Percentiles rank a stretch among this genome's conserved stretches.
phyloP scores from a whole-genome alignment of 2,329 filamentous ascomycete species.

The Fusarium coffeatum region DNA sequence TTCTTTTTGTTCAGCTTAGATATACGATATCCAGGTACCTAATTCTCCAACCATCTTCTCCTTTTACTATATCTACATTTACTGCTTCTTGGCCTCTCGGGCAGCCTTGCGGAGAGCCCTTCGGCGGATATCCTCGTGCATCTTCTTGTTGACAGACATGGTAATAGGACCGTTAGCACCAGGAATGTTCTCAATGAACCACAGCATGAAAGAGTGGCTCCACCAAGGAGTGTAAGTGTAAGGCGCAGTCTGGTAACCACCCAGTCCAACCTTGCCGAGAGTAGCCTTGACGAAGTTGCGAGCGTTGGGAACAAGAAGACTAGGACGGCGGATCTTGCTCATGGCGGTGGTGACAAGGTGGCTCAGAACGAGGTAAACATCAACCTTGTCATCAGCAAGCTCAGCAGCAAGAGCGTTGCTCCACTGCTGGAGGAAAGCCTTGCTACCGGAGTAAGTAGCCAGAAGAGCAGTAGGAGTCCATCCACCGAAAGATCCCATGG shows the following conservation, averaged over 20 bases:
- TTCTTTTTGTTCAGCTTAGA: not conserved
- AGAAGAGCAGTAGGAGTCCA: constrained; percentile 91
- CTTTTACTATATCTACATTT: constrained; percentile 39
- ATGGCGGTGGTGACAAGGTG: constrained; percentile 96
- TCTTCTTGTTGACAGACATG: constrained; percentile 67
- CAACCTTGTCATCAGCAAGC: constrained; percentile 81
- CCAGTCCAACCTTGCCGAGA: constrained; percentile 83
- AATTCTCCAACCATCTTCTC: not conserved
- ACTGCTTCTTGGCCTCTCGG: constrained; percentile 79
- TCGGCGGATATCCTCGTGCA: constrained; percentile 86
- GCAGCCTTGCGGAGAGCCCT: constrained; percentile 86
- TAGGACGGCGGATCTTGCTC: constrained; percentile 91
- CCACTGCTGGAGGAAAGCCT: constrained; percentile 98
- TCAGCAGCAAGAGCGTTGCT: constrained; percentile 87
- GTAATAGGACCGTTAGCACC: constrained; percentile 62
- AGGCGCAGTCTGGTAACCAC: constrained; percentile 80
- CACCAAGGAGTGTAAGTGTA: constrained; percentile 93
- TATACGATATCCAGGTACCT: not conserved
- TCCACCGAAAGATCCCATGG: constrained; percentile 97
- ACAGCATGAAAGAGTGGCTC: constrained; percentile 90
- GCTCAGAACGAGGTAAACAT: constrained; percentile 90
- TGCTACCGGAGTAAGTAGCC: constrained; percentile 96
- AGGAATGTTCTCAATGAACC: constrained; percentile 73
- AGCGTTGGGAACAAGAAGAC: constrained; percentile 81
- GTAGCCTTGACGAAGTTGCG: constrained; percentile 83